Conservation (phyloP, 192 early-diverging fungal genomes). For the Dispira simplex region DNA sequence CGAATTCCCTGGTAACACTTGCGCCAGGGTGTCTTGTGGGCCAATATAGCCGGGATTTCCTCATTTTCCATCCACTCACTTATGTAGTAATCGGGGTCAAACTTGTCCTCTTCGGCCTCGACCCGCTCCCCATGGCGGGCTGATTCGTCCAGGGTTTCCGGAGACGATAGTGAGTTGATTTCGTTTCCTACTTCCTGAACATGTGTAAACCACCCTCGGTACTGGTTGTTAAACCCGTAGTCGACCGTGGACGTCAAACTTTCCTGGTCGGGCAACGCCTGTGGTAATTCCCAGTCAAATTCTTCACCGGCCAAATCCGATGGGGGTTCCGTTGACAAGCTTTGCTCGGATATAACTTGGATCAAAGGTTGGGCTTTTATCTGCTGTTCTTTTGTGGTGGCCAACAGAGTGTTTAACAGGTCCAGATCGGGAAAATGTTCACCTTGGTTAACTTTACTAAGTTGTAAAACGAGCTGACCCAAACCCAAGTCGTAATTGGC, state of each 20-base stretch:
- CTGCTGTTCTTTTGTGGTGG: constrained; percentile 20
- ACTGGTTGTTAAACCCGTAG: constrained; percentile 89
- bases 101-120: constrained; percentile 61
- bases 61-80: constrained; percentile 17
- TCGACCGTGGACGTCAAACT: constrained; percentile 17
- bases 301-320: constrained; percentile 22
- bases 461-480: constrained; percentile 50
- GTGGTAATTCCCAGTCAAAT: constrained; percentile 81
- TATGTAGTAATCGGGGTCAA: constrained; percentile 89
- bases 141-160: constrained; percentile 28
- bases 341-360: constrained; percentile 32
- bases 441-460: constrained; percentile 70
- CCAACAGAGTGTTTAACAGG: constrained; percentile 73
- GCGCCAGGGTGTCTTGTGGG: not conserved
- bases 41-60: not conserved
- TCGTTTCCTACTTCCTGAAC: constrained; percentile 56
- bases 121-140: constrained; percentile 43
- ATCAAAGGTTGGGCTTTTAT: constrained; percentile 28
- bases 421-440: constrained; percentile 79
- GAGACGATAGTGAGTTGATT: constrained; percentile 39
- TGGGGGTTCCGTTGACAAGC: not conserved
- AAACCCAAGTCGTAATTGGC: constrained; percentile 64
- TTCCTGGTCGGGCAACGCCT: constrained; percentile 35
- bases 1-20: not conserved
- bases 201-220: constrained; percentile 60